Evolutionary conservation across 2,329 filamentous ascomycete species (phyloP).

Genomic region (Xylariomycetidae sp.): DNA sequence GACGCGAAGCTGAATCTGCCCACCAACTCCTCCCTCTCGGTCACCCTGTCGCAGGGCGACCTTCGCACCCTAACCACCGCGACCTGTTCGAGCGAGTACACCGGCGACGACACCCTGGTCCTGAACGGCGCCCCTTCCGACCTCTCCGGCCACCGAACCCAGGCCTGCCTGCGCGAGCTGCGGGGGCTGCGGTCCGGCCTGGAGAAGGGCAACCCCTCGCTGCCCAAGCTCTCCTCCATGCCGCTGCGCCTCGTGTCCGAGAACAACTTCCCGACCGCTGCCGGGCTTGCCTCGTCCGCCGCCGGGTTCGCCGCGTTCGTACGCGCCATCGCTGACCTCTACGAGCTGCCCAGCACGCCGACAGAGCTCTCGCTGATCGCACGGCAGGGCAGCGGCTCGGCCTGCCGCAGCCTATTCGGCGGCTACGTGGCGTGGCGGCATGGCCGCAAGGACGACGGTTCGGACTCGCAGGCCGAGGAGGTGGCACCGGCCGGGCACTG

Average conservation of each 20-base stretch:
- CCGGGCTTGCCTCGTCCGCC: constrained; percentile 72
- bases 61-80: constrained; percentile 95
- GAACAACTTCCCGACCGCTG: constrained; percentile 99
- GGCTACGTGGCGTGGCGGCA: constrained; percentile 95
- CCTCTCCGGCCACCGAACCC: constrained; percentile 81
- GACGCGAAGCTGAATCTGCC: constrained; percentile 91
- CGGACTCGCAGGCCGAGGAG: constrained; percentile 81
- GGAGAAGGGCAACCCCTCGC: constrained; percentile 62
- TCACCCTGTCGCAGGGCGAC: constrained; percentile 90
- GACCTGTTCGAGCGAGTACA: constrained; percentile 72
- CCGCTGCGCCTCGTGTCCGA: constrained; percentile 84
- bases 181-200: constrained; percentile 69
- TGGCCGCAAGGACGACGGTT: constrained; percentile 69
- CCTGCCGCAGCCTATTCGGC: constrained; percentile 87
- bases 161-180: constrained; percentile 87
- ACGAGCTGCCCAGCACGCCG: constrained; percentile 73
- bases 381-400: constrained; percentile 88
- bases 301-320: constrained; percentile 67
- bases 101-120: constrained; percentile 61
- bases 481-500: constrained; percentile 86
- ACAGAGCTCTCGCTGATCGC: constrained; percentile 84
- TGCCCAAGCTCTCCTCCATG: constrained; percentile 75
- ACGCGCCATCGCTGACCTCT: constrained; percentile 85
- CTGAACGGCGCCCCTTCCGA: constrained; percentile 82
- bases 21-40: constrained; percentile 94